phyloP scores from a whole-genome alignment of 2,329 filamentous ascomycete species.

The Didymosphaeria variabile region DNA sequence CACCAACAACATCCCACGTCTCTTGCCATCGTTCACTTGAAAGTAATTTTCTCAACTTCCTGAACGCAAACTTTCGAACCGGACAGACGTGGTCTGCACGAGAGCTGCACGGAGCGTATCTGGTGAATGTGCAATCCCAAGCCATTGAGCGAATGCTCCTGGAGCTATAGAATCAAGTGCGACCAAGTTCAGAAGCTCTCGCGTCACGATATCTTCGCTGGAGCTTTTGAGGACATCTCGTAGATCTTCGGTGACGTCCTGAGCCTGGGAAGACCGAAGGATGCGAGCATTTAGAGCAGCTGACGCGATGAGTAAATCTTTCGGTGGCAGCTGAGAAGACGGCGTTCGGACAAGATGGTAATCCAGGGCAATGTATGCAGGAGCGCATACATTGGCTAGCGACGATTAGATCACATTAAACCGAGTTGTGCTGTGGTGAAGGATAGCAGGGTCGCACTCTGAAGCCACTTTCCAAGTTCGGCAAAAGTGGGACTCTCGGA shows the following conservation, averaged over 20 bases:
- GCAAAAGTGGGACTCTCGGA: background rate
- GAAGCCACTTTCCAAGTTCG: background rate
- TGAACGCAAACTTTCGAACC: conserved; percentile 33
- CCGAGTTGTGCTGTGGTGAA: background rate
- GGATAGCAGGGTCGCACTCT: background rate
- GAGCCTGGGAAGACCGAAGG: conserved; percentile 8
- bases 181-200: conserved; percentile 4
- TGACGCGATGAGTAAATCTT: background rate
- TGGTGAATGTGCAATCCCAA: conserved; percentile 33
- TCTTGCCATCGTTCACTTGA: conserved; percentile 31
- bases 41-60: conserved; percentile 29
- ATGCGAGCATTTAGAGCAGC: conserved; percentile 1
- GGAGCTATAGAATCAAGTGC: conserved; percentile 29
- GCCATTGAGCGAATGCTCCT: conserved; percentile 33
- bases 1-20: conserved; percentile 41
- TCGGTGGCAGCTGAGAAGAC: too few species aligned
- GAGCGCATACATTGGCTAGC: too few species aligned
- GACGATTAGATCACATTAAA: background rate
- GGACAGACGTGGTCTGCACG: conserved; percentile 33
- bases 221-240: conserved; percentile 1
- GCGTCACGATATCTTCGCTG: conserved; percentile 4
- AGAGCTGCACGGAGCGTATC: conserved; percentile 27
- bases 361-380: too few species aligned
- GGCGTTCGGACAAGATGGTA: too few species aligned
- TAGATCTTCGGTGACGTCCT: conserved; percentile 12